A percentile compares a stretch with the other conserved stretches of the same genome.
Evolutionary conservation across 2,329 filamentous ascomycete genomes (phyloP).

Genomic region (Fusarium dlaminii): DNA sequence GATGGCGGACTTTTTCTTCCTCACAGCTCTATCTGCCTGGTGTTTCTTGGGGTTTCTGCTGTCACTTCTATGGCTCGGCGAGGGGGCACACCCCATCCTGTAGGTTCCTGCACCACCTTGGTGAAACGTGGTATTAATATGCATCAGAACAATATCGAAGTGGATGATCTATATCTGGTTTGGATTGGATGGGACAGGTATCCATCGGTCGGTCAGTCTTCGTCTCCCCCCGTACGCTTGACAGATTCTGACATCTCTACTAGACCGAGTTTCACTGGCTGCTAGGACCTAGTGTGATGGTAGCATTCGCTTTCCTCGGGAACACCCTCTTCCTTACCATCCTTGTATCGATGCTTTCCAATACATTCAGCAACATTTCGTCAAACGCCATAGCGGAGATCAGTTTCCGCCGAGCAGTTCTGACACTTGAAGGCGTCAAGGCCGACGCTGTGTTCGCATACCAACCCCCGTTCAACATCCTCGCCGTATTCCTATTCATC

Average conservation of each 20-base stretch:
- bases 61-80: slow-evolving; percentile 80
- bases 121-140: slow-evolving; percentile 8
- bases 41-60: slow-evolving; percentile 85
- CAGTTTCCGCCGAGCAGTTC: slow-evolving; percentile 80
- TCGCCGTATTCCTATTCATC: slow-evolving; percentile 77
- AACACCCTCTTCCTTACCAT: slow-evolving; percentile 92
- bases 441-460: slow-evolving; percentile 85
- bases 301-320: slow-evolving; percentile 84
- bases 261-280: slow-evolving; percentile 78
- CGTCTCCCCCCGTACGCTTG: neutral
- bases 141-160: slow-evolving; percentile 73
- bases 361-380: slow-evolving; percentile 83
- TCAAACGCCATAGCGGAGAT: slow-evolving; percentile 83
- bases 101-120: slow-evolving; percentile 45
- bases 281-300: slow-evolving; percentile 82
- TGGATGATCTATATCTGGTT: slow-evolving; percentile 98
- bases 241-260: slow-evolving; percentile 2
- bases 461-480: slow-evolving; percentile 83
- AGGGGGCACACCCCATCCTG: slow-evolving; percentile 68
- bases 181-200: slow-evolving; percentile 78
- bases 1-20: slow-evolving; percentile 85
- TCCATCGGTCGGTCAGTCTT: slow-evolving; percentile 61
- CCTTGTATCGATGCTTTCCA: slow-evolving; percentile 85
- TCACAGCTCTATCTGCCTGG: slow-evolving; percentile 81
- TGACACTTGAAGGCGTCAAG: slow-evolving; percentile 88